Percentiles rank a stretch among this genome's conserved stretches.
phyloP scores from a whole-genome alignment of 768 basidiomycete species.

The Lanmaoa pseudosensibilis region DNA sequence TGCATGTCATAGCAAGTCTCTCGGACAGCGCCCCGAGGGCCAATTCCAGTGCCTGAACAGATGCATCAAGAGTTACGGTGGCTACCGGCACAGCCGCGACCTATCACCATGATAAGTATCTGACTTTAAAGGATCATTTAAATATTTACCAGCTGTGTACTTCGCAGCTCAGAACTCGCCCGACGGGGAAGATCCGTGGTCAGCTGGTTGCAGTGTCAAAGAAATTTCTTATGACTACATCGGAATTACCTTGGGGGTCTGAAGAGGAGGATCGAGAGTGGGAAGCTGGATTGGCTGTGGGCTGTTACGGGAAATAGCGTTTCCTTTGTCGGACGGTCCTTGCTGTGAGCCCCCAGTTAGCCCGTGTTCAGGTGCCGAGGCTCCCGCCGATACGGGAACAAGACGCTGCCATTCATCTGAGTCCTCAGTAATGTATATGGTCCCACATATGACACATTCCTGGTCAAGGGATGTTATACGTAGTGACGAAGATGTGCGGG shows the following conservation, averaged over 20 bases:
- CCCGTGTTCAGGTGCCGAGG: conserved; percentile 3
- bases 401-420: conserved; percentile 49
- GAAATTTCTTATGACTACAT: not conserved
- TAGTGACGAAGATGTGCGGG: not conserved
- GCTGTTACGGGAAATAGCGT: conserved; percentile 16
- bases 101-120: conserved; percentile 17
- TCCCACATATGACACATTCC: conserved; percentile 80
- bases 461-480: conserved; percentile 28
- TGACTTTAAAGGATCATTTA: not conserved
- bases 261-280: conserved; percentile 32
- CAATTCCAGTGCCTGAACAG: conserved; percentile 51
- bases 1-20: conserved; percentile 47
- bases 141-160: conserved; percentile 18
- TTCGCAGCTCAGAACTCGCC: conserved; percentile 15
- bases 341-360: conserved; percentile 3
- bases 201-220: conserved; percentile 21
- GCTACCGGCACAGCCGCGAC: conserved; percentile 12
- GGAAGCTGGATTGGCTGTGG: conserved; percentile 35
- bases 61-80: conserved; percentile 20
- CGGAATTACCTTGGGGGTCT: conserved; percentile 29
- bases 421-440: conserved; percentile 60
- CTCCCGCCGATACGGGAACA: conserved; percentile 29
- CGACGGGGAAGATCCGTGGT: conserved; percentile 19
- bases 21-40: conserved; percentile 53
- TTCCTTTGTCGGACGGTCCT: conserved; percentile 12